A percentile compares a stretch with the other conserved stretches of the same genome.
phyloP scores from a whole-genome alignment of 2,329 filamentous ascomycete genomes.

The Aureobasidium subglaciale region DNA sequence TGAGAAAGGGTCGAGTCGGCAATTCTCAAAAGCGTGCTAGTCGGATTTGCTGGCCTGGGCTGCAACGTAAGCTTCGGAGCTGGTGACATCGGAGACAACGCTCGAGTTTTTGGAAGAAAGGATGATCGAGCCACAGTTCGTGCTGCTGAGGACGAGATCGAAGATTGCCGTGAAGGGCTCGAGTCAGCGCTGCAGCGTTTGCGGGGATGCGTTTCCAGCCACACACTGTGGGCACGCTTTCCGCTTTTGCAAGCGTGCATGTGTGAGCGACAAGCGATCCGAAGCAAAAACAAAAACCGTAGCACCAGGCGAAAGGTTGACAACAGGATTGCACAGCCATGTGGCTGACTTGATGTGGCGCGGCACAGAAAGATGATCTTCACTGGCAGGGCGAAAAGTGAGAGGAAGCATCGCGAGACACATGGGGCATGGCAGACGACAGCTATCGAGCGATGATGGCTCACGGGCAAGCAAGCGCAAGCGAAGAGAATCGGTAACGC shows the following conservation, averaged over 20 bases:
- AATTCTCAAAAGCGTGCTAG: slow-evolving; percentile 4
- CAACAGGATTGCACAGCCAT: slow-evolving; percentile 10
- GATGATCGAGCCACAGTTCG: slow-evolving; percentile 5
- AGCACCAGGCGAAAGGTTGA: slow-evolving; percentile 1
- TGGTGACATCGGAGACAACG: slow-evolving; percentile 4
- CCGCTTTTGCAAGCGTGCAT: slow-evolving; percentile 12
- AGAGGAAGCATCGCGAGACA: neutral
- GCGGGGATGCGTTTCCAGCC: slow-evolving; percentile 13
- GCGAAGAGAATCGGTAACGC: slow-evolving; percentile 10
- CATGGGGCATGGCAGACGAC: neutral
- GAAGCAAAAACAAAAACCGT: slow-evolving; percentile 8
- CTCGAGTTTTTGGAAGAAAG: neutral
- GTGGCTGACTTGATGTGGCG: slow-evolving; percentile 12
- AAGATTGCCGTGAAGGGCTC: slow-evolving; percentile 6
- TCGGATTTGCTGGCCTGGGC: neutral
- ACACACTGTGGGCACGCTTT: slow-evolving; percentile 12
- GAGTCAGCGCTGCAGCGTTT: slow-evolving; percentile 4
- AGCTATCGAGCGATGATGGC: neutral
- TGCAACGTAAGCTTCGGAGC: slow-evolving; percentile 8
- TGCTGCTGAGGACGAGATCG: slow-evolving; percentile 1
- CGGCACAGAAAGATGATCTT: neutral
- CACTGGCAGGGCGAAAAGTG: neutral
- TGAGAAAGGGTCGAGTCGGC: neutral
- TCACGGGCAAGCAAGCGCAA: slow-evolving; percentile 8
- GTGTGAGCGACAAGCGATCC: slow-evolving; percentile 6